Base-by-base conservation (phyloP, 352 stramenopile genomes). In the Pythium aristosporum region DNA sequence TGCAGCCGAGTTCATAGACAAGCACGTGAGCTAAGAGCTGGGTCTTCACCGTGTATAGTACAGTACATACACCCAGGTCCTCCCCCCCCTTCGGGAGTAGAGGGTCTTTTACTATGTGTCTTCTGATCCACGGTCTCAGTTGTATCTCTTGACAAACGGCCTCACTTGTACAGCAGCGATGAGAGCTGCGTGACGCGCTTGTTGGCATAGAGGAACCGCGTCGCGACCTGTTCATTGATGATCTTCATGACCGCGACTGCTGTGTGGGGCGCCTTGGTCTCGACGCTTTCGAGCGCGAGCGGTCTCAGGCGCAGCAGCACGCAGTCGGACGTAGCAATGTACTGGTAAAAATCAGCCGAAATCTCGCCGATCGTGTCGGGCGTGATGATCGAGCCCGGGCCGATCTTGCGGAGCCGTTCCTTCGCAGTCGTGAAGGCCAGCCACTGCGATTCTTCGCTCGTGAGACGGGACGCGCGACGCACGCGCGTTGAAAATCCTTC, bases 151-250 rank as follows among this genome's bases (percentile, higher is more conserved):
- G 25, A 30, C 25, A 5, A 5, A 30, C 25, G 25, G 16, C 3
- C 16, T 53, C 48, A 88, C 72, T 91, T 91, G 73, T 92, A 92
- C 18, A 92, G 70, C 41, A 92, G 55, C 13, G 83, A 92, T 18
- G 83, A 90, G 46, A 92, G 81, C 47, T 92, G 80, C 63, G 80
- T 83, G 44, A 92, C 74, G 37, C 83, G 80, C 47, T 92, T 90
- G 73, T 85, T 92, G 8, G 80, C 81, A 61, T 88, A 75, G 36
- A 85, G 68, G 56, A 89, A 92, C 1, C 79, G 79, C 36, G 76
- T 71, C 9, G 80, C 71, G 55, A 92, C 72, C n/a, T 72, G 74
- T 50, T 72, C 41, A 53, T 89, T 90, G 53, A 90, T 79, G 21
- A 88, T 68, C 65, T 85, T 89, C 44, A 93, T 75, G 37, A 93